Conservation (phyloP, 2,329 filamentous ascomycete species). For the Epichloe typhina region DNA sequence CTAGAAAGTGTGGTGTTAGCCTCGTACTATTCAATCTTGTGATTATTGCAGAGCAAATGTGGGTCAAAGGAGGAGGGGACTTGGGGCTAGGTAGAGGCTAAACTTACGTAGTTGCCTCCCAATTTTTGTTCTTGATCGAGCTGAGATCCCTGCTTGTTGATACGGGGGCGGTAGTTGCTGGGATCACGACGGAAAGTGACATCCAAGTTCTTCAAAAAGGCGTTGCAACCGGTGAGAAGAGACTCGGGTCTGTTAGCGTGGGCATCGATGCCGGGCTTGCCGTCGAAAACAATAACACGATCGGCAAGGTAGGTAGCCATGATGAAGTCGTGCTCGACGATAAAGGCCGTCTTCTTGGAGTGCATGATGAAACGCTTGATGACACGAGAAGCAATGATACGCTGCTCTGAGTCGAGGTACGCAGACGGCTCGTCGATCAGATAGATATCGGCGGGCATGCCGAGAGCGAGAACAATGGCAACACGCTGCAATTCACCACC, state of each 20-base stretch:
- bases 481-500: conserved; percentile 99
- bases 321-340: conserved; percentile 99
- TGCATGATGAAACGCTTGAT: conserved; percentile 99
- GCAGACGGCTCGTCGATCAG: conserved; percentile 95
- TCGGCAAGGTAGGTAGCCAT: conserved; percentile 73
- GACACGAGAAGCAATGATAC: conserved; percentile 91
- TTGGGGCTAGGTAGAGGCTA: background rate
- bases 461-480: conserved; percentile 91
- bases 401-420: conserved; percentile 97
- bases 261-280: conserved; percentile 75
- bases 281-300: conserved; percentile 97
- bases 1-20: conserved; percentile 26
- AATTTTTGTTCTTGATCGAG: conserved; percentile 97
- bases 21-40: background rate
- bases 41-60: background rate
- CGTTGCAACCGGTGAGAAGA: conserved; percentile 89
- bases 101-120: conserved; percentile 77
- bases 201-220: conserved; percentile 89
- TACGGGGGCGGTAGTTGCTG: conserved; percentile 88
- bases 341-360: conserved; percentile 97
- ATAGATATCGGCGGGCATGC: conserved; percentile 93
- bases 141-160: conserved; percentile 95
- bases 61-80: background rate
- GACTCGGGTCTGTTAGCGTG: conserved; percentile 86
- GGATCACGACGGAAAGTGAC: conserved; percentile 98